Percentiles rank a stretch among this genome's conserved stretches.
phyloP scores from a whole-genome alignment of 805 yeast genomes.

The Candida fluviatilis region DNA sequence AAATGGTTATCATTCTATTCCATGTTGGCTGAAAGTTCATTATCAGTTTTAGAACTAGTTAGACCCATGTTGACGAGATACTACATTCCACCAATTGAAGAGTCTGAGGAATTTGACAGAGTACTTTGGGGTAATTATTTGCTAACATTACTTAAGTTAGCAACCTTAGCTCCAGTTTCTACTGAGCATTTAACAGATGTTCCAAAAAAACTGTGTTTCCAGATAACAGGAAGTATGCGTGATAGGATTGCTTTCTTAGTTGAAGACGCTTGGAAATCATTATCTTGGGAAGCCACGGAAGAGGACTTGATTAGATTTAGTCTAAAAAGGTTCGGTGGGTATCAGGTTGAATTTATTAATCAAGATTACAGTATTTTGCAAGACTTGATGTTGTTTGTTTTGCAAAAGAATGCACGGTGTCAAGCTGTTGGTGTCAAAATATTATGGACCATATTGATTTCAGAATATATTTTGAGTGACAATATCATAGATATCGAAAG shows the following conservation, averaged over 20 bases:
- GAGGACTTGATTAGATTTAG: slow-evolving; percentile 58
- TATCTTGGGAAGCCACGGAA: slow-evolving; percentile 59
- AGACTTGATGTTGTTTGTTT: slow-evolving; percentile 61
- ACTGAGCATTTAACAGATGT: slow-evolving; percentile 67
- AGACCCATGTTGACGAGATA: slow-evolving; percentile 45
- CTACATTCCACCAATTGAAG: slow-evolving; percentile 49
- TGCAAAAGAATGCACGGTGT: slow-evolving; percentile 62
- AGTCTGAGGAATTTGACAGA: slow-evolving; percentile 52
- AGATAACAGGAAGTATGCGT: slow-evolving; percentile 61
- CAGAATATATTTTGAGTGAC: slow-evolving; percentile 59
- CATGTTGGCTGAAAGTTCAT: slow-evolving; percentile 50
- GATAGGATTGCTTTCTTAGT: slow-evolving; percentile 53
- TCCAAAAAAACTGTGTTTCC: slow-evolving; percentile 66
- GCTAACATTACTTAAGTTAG: slow-evolving; percentile 51
- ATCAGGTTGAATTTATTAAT: slow-evolving; percentile 60
- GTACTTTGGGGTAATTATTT: slow-evolving; percentile 67
- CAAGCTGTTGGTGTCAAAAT: slow-evolving; percentile 61
- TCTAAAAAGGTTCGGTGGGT: slow-evolving; percentile 60
- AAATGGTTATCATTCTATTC: slow-evolving; percentile 74
- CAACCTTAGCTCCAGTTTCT: slow-evolving; percentile 64
- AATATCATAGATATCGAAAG: slow-evolving; percentile 56
- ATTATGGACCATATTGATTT: slow-evolving; percentile 67
- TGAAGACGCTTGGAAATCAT: slow-evolving; percentile 64
- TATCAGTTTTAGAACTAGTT: slow-evolving; percentile 50
- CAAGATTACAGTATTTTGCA: slow-evolving; percentile 57